Base-by-base conservation (phyloP, 192 early-diverging fungal genomes). In the Coemansia pectinata region DNA sequence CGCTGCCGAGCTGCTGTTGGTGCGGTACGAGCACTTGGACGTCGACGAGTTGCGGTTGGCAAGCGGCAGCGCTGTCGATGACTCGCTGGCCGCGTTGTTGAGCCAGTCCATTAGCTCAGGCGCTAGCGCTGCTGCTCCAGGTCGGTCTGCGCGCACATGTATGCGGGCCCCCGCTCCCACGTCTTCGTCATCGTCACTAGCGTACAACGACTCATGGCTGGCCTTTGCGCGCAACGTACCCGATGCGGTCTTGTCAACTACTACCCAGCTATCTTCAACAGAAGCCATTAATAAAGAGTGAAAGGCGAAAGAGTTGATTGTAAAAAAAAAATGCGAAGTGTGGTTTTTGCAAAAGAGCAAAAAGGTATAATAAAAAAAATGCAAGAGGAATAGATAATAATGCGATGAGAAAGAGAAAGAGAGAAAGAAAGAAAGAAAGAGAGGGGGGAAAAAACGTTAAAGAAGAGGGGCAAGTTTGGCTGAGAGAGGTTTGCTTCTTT, bases 221-320 rank as follows among this genome's bases (percentile, higher is more conserved):
- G 72, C 80, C 59, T 83, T 83, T 25, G 80, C 72, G 7, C 75
- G 80, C 62, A 83, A 40, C 36, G 68, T 64, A 5, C 80, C 75
- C 34, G 57, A 65, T 4, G 80, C 61, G 3, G 80, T 74, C 80
- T 83, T 83, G 69, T 83, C 80, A 4, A 83, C 80, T 8, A 83
- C 80, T n/a, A 83, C 71, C 80, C 80, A 83, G 80, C 80, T 77
- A 38, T 83, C 80, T 62, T 82, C 79, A 60, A 71, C 74, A 15
- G 55, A 52, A 2, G 33, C 36, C 29, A 38, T 23, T 67, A 55
- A 6, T 53, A 34, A 5, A 34, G 39, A 23, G 47, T 25, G 25
- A 53, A 21, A 42, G 15, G 17, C 0, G 12, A 15, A 15, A 45
- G 15, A 12, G 25, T 55, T 29, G 27, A 27, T 27, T 27, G 27